Base-by-base conservation (phyloP, 805 yeast genomes). In the Ogataea pilisensis region DNA sequence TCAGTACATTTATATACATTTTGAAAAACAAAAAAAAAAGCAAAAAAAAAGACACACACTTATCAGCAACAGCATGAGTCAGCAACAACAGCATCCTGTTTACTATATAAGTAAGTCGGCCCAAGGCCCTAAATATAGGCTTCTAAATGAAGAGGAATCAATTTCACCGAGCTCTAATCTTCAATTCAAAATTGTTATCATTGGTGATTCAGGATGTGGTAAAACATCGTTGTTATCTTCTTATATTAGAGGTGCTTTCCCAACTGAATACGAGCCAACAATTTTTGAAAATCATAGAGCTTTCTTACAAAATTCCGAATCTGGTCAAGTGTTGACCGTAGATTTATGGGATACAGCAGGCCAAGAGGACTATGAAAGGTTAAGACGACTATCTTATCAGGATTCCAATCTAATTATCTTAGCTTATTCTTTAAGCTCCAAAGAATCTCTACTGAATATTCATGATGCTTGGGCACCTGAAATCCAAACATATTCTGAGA, bases 161-260 rank as follows among this genome's bases (percentile, higher is more conserved):
- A 95, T 46, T 1, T 41, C 48, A 13, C 52, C 58, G 2, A 46
- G 53, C 24, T 53, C 58, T 16, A 41, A 43, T 31, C 34, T 50
- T 4, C 63, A 58, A 34, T 53, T 61, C 44, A 65, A 65, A 37
- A 50, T 64, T 69, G 98, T 93, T 46, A 96, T 91, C 47, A 97
- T 93, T 37, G 99, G 99, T 49, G 99, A 93, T 69, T 97, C 98
- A 77, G 98, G 98, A 56, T 97, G 93, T 51, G 99, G 99, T 57
- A 91, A 89, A 58, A 91, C 98, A 8, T 91, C 98, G 66, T 77
- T 93, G 44, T 76, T 93, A 52, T 91, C 93, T 57, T 89, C 97
- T 44, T 91, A 91, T 67, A 89, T 96, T 38, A 88, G 96, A 42
- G 87, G 89, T 65, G 89, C 89, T 61, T 91, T 91, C 66, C 99